phyloP scores from a whole-genome alignment of 2,329 filamentous ascomycete species.

The Exophiala sideris region DNA sequence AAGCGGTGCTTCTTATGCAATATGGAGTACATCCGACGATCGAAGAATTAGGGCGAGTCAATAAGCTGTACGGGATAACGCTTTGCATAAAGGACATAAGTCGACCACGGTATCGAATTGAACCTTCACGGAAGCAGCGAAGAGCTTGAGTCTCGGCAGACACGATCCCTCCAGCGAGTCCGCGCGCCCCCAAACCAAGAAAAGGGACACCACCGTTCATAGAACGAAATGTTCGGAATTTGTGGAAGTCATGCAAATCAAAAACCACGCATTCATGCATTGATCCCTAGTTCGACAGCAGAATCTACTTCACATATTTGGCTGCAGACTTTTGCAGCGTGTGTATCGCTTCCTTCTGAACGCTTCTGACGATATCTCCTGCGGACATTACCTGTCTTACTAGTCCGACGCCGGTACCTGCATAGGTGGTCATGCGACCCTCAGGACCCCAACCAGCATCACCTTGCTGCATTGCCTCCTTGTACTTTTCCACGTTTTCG shows the following conservation, averaged over 20 bases:
- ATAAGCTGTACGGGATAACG: too few species aligned
- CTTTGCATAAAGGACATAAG: too few species aligned
- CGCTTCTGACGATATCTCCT: conserved; percentile 46
- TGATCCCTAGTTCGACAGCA: background rate
- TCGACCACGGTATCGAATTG: too few species aligned
- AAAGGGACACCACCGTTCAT: too few species aligned
- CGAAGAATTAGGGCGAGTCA: too few species aligned
- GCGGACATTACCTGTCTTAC: conserved; percentile 51
- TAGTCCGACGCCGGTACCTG: conserved; percentile 60
- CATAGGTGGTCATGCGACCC: conserved; percentile 60
- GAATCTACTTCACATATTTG: conserved; percentile 4
- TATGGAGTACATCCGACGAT: background rate
- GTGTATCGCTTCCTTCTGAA: conserved; percentile 20
- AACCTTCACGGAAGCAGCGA: too few species aligned
- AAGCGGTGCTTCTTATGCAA: background rate
- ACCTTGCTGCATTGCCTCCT: conserved; percentile 49
- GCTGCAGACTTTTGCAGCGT: conserved; percentile 18
- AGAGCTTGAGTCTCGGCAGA: too few species aligned
- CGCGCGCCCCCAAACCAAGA: too few species aligned
- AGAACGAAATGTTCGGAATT: too few species aligned
- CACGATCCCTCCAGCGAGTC: too few species aligned
- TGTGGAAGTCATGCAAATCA: too few species aligned
- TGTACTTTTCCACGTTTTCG: conserved; percentile 43
- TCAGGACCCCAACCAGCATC: conserved; percentile 53
- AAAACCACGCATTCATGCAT: too few species aligned